Conservation (phyloP, 2,329 filamentous ascomycete species). For the Aureobasidium lini region DNA sequence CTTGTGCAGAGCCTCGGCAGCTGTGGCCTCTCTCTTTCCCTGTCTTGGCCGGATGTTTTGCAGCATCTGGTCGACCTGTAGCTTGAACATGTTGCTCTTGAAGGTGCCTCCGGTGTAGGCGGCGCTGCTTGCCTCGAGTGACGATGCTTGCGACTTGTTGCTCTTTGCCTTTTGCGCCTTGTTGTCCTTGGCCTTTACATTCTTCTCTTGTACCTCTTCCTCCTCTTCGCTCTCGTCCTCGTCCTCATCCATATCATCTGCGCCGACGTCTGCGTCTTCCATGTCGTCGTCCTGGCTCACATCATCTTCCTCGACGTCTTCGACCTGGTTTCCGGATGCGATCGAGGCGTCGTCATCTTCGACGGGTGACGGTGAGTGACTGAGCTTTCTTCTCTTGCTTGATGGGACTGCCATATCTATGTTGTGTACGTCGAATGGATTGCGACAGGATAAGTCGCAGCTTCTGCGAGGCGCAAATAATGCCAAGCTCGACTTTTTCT, state of each 20-base stretch:
- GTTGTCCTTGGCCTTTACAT: neutral
- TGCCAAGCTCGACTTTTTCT: neutral
- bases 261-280: constrained; percentile 14
- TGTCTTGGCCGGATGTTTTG: constrained; percentile 51
- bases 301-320: constrained; percentile 13
- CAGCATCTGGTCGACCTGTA: constrained; percentile 59
- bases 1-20: constrained; percentile 47
- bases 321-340: constrained; percentile 21
- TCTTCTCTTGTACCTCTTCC: constrained; percentile 4
- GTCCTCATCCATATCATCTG: constrained; percentile 11
- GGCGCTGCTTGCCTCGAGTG: constrained; percentile 23
- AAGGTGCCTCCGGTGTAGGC: constrained; percentile 48
- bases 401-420: constrained; percentile 24
- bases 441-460: neutral
- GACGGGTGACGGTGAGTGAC: constrained; percentile 25
- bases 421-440: neutral
- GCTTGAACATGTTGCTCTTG: constrained; percentile 60
- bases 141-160: constrained; percentile 10
- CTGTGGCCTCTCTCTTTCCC: constrained; percentile 46
- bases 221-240: neutral
- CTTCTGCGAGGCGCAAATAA: neutral
- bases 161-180: constrained; percentile 12
- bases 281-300: constrained; percentile 15
- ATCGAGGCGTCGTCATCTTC: constrained; percentile 25
- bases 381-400: constrained; percentile 28